A percentile compares a stretch with the other conserved stretches of the same genome.
Conservation (phyloP, 495 filamentous ascomycete genomes). For the Xylaria telfairii region DNA sequence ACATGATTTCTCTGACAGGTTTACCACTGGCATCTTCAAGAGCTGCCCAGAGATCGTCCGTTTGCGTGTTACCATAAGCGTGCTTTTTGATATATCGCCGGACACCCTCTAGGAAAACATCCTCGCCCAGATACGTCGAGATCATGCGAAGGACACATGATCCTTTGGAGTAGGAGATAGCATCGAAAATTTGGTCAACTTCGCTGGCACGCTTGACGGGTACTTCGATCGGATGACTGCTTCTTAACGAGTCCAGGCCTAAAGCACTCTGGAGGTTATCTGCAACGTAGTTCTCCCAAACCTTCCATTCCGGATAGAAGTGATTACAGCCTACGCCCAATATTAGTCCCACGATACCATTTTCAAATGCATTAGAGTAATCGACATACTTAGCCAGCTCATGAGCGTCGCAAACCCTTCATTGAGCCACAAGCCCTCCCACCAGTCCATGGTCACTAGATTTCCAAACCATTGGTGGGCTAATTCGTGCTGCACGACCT, state of each 20-base stretch:
- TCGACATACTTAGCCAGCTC: slow-evolving; percentile 59
- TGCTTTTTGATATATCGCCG: slow-evolving; percentile 93
- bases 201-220: slow-evolving; percentile 94
- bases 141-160: slow-evolving; percentile 97
- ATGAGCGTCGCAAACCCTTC: slow-evolving; percentile 91
- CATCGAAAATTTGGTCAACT: slow-evolving; percentile 98
- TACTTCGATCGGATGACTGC: slow-evolving; percentile 96
- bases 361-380: slow-evolving; percentile 4
- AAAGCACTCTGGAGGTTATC: slow-evolving; percentile 89
- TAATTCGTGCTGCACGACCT: slow-evolving; percentile 95
- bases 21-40: slow-evolving; percentile 91
- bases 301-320: slow-evolving; percentile 98
- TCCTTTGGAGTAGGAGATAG: slow-evolving; percentile 96
- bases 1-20: slow-evolving; percentile 78
- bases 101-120: slow-evolving; percentile 92
- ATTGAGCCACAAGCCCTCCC: slow-evolving; percentile 98
- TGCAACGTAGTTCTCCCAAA: slow-evolving; percentile 95
- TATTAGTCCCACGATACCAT: slow-evolving; percentile 36
- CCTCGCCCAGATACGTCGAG: slow-evolving; percentile 91
- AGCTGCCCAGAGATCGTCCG: slow-evolving; percentile 88
- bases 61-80: slow-evolving; percentile 84
- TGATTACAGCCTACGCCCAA: slow-evolving; percentile 68
- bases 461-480: slow-evolving; percentile 99
- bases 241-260: slow-evolving; percentile 85
- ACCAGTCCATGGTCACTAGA: slow-evolving; percentile 99